Conservation (phyloP, 768 basidiomycete genomes). For the Dictyophora rubrovolvata region DNA sequence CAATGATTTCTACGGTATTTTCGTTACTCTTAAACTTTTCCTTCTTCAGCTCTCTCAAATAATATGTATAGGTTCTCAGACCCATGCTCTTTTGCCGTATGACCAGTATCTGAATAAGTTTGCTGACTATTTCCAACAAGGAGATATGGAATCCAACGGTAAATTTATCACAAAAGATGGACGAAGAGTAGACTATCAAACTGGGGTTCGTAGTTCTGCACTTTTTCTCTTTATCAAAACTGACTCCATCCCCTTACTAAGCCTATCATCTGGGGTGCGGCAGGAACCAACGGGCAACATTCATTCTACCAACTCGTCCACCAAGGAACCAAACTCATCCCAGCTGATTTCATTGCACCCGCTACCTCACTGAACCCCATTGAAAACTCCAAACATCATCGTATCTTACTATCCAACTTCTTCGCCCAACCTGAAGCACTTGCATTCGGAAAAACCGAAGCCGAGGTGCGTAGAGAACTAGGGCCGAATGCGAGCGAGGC, state of each 20-base stretch:
- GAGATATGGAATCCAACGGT: conserved; percentile 99
- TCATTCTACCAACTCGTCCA: conserved; percentile 98
- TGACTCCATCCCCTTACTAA: conserved; percentile 19
- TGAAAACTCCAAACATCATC: conserved; percentile 80
- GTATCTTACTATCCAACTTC: conserved; percentile 94
- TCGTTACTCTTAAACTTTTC: background rate
- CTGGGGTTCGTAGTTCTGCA: conserved; percentile 54
- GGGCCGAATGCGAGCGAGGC: conserved; percentile 75
- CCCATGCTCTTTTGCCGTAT: conserved; percentile 90
- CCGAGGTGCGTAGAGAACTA: no score
- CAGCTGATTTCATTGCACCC: conserved; percentile 87
- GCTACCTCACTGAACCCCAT: conserved; percentile 90
- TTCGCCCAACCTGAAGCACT: conserved; percentile 97
- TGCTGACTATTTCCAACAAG: conserved; percentile 99
- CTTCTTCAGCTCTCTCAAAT: background rate
- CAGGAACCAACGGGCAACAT: conserved; percentile 97
- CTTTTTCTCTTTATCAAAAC: conserved; percentile 5
- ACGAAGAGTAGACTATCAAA: conserved; percentile 88
- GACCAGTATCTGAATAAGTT: conserved; percentile 99
- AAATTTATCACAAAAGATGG: conserved; percentile 94
- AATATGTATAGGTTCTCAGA: conserved; percentile 64
- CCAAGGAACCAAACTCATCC: conserved; percentile 88
- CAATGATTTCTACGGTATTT: conserved; percentile 85
- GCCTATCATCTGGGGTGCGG: conserved; percentile 99
- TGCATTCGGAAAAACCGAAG: conserved; percentile 95